Evolutionary conservation across 805 yeast species (phyloP).

Genomic region (Gaillardinia entomophila): DNA sequence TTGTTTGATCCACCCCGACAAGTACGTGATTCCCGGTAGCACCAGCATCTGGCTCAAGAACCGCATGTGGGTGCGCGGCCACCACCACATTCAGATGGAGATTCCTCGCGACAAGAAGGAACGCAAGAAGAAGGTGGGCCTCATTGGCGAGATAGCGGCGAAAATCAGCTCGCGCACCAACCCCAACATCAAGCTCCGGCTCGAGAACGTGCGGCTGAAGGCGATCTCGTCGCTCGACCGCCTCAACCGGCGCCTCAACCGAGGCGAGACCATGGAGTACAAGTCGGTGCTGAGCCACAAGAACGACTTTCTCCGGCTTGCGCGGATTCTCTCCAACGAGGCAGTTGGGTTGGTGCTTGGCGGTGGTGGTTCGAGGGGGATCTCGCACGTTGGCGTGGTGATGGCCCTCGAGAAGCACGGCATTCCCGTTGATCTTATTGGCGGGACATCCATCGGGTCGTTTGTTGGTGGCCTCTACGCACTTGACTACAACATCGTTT

Average conservation of each 20-base stretch:
- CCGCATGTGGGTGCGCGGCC: conserved; percentile 87
- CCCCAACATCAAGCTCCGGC: conserved; percentile 24
- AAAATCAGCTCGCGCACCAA: conserved; percentile 26
- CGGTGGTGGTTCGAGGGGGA: conserved; percentile 97
- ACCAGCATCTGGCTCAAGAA: conserved; percentile 81
- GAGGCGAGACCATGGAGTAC: conserved; percentile 12
- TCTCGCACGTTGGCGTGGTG: conserved; percentile 88
- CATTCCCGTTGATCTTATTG: conserved; percentile 87
- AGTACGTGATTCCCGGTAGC: conserved; percentile 76
- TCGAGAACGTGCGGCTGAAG: conserved; percentile 27
- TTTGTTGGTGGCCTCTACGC: conserved; percentile 96
- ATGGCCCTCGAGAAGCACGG: conserved; percentile 87
- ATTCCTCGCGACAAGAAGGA: conserved; percentile 16
- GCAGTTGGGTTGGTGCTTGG: conserved; percentile 94
- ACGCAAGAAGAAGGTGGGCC: conserved; percentile 13
- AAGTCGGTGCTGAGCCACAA: conserved; percentile 52
- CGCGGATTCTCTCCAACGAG: conserved; percentile 84
- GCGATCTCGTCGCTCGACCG: conserved; percentile 22
- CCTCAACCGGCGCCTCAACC: conserved; percentile 15
- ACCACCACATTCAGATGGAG: conserved; percentile 83
- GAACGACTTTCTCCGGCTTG: conserved; percentile 83
- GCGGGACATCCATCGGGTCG: conserved; percentile 96
- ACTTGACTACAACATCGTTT: conserved; percentile 83
- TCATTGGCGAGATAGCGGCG: conserved; percentile 32
- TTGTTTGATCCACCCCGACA: conserved; percentile 77